Evolutionary conservation across 192 early-diverging fungal species (phyloP).

Genomic region (Chytriomyces sp.): DNA sequence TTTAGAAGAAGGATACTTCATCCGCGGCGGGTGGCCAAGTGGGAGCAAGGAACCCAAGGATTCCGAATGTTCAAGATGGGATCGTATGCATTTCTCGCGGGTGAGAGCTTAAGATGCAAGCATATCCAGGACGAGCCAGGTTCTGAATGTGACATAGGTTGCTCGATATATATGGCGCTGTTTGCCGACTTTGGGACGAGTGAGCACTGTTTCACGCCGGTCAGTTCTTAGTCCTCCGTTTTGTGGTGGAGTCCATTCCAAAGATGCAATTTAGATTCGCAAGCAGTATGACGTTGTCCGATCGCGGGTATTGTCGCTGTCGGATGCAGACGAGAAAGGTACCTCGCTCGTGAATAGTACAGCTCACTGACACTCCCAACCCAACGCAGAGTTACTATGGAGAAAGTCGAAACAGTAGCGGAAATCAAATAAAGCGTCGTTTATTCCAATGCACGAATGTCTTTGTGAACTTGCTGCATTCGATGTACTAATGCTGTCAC

Average conservation of each 20-base stretch:
- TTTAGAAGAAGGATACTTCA: constrained; percentile 21
- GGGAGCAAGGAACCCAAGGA: neutral
- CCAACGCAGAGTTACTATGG: neutral
- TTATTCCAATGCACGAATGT: neutral
- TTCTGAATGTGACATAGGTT: neutral
- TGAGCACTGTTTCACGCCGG: constrained; percentile 13
- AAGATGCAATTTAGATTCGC: neutral
- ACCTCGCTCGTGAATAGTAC: neutral
- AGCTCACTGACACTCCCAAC: neutral
- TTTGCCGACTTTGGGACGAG: constrained; percentile 20
- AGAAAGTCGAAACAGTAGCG: neutral
- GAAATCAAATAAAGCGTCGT: neutral
- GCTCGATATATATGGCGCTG: constrained; percentile 12
- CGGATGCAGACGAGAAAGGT: constrained; percentile 13
- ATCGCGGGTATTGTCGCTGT: constrained; percentile 1
- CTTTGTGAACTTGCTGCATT: neutral
- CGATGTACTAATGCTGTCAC: too few relatives aligned
- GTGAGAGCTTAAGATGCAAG: neutral
- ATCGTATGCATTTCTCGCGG: neutral
- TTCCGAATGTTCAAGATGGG: constrained; percentile 2
- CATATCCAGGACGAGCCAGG: too few relatives aligned
- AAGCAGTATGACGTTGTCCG: constrained; percentile 1
- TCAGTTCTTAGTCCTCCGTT: constrained; percentile 1
- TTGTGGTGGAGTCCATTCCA: neutral
- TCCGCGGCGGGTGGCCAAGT: constrained; percentile 9